These are phyloP conservation scores for Aquilaria yunnanensis DNA, from an alignment of 345 rosid species.

Conservation along the genomic window DNA sequence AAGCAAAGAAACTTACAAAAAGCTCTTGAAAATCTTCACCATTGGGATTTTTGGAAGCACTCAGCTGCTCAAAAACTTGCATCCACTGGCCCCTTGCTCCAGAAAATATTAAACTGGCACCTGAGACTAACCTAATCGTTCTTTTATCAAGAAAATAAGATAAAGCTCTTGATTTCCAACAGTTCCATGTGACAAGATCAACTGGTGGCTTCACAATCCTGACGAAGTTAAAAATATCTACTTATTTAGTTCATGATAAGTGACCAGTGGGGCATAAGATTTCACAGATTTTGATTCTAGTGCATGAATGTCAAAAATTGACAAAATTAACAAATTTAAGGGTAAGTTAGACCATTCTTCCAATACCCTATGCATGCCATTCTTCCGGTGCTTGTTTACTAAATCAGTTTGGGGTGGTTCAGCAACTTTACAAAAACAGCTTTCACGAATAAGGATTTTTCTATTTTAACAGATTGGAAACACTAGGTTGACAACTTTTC, in stretches of 20 bases:
- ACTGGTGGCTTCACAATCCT: constrained; percentile 34
- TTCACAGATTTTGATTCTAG: not conserved
- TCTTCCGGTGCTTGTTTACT: too few relatives aligned
- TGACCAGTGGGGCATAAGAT: not conserved
- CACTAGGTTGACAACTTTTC: too few relatives aligned
- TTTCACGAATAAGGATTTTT: too few relatives aligned
- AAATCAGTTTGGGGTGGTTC: too few relatives aligned
- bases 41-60: constrained; percentile 21
- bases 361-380: too few relatives aligned
- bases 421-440: too few relatives aligned
- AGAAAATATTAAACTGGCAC: constrained; percentile 69
- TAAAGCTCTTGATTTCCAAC: constrained; percentile 52
- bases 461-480: too few relatives aligned
- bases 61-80: constrained; percentile 44
- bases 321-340: too few relatives aligned
- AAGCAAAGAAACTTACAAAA: constrained; percentile 37
- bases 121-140: constrained; percentile 69
- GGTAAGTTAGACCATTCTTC: too few relatives aligned
- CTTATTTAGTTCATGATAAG: constrained; percentile 2
- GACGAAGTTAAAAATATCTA: constrained; percentile 13
- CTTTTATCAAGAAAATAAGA: constrained; percentile 60
- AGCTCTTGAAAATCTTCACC: constrained; percentile 33
- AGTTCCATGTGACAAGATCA: constrained; percentile 43
- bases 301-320: too few relatives aligned
- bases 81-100: constrained; percentile 54